phyloP scores from a whole-genome alignment of 2,329 filamentous ascomycete genomes.

The Neophaeococcomyces aloes region DNA sequence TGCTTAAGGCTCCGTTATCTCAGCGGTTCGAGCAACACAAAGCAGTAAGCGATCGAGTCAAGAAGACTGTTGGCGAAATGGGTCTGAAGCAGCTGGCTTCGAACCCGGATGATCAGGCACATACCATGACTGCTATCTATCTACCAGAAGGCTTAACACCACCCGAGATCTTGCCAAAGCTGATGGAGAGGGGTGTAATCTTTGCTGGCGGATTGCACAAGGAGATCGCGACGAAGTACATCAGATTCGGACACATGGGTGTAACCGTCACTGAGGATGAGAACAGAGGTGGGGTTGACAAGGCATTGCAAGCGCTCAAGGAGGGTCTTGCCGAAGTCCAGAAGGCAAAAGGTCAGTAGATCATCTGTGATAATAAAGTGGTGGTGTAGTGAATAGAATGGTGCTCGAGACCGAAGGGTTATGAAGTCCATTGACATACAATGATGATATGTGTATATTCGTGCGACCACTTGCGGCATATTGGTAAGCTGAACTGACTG shows the following conservation, averaged over 20 bases:
- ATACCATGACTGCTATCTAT: slow-evolving; percentile 97
- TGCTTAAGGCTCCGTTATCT: slow-evolving; percentile 66
- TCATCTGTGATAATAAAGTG: too few relatives aligned
- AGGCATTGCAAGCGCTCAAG: slow-evolving; percentile 68
- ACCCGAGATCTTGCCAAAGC: slow-evolving; percentile 71
- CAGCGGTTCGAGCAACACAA: slow-evolving; percentile 77
- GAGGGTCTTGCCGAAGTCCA: slow-evolving; percentile 65
- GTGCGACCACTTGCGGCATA: too few relatives aligned
- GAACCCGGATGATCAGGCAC: slow-evolving; percentile 82
- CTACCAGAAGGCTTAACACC: slow-evolving; percentile 74
- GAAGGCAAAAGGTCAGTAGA: slow-evolving; percentile 38
- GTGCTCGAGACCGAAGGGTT: too few relatives aligned
- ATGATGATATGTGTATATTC: too few relatives aligned
- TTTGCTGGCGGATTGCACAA: slow-evolving; percentile 95
- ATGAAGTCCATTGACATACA: too few relatives aligned
- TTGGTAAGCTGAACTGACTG: too few relatives aligned
- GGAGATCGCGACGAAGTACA: slow-evolving; percentile 86
- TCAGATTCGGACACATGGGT: slow-evolving; percentile 96
- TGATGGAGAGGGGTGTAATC: slow-evolving; percentile 78
- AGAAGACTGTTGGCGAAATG: slow-evolving; percentile 67
- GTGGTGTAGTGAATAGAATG: too few relatives aligned
- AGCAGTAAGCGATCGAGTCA: slow-evolving; percentile 71
- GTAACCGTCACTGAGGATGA: slow-evolving; percentile 82
- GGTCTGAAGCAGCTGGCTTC: slow-evolving; percentile 79
- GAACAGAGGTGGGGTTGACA: slow-evolving; percentile 68